Percentiles rank a stretch among this genome's conserved stretches.
These are phyloP conservation scores for Xerocomellus dryophilus DNA, from an alignment of 768 basidiomycete species.

Conservation along the genomic window DNA sequence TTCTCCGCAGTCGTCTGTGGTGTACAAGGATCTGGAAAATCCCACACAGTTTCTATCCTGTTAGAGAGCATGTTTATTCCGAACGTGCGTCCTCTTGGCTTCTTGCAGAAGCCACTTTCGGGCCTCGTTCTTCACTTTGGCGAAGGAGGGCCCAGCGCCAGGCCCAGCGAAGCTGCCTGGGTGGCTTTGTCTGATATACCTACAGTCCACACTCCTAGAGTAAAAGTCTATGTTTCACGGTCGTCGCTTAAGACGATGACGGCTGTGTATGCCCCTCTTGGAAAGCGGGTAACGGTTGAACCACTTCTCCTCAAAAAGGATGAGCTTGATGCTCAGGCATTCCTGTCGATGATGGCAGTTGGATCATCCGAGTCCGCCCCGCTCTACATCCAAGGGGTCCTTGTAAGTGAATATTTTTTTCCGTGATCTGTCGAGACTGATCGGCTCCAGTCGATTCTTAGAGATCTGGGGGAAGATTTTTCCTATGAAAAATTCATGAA, in stretches of 20 bases:
- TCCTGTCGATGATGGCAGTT: constrained; percentile 74
- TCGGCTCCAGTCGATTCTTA: constrained; percentile 49
- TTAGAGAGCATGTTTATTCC: constrained; percentile 71
- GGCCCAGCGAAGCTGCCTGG: constrained; percentile 69
- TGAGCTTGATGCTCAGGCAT: constrained; percentile 66
- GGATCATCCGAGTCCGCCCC: constrained; percentile 60
- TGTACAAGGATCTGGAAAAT: constrained; percentile 76
- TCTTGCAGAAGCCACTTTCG: constrained; percentile 49
- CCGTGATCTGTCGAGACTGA: constrained; percentile 6
- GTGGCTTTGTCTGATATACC: constrained; percentile 41
- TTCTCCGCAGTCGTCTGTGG: constrained; percentile 76
- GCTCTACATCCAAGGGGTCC: constrained; percentile 63
- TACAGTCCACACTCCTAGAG: constrained; percentile 29
- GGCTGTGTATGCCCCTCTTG: constrained; percentile 52
- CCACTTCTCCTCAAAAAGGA: constrained; percentile 53
- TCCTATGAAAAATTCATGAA: constrained; percentile 48
- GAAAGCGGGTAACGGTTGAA: constrained; percentile 46
- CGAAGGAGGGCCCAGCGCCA: constrained; percentile 55
- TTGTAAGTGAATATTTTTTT: constrained; percentile 42
- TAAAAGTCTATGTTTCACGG: constrained; percentile 55
- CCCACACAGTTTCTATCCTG: constrained; percentile 65
- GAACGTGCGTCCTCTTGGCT: constrained; percentile 46
- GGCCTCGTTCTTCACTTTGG: constrained; percentile 71
- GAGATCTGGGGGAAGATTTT: constrained; percentile 61
- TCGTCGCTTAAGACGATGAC: constrained; percentile 62